Conservation (phyloP, 352 stramenopile genomes). For the Phytopythium kandeliae region DNA sequence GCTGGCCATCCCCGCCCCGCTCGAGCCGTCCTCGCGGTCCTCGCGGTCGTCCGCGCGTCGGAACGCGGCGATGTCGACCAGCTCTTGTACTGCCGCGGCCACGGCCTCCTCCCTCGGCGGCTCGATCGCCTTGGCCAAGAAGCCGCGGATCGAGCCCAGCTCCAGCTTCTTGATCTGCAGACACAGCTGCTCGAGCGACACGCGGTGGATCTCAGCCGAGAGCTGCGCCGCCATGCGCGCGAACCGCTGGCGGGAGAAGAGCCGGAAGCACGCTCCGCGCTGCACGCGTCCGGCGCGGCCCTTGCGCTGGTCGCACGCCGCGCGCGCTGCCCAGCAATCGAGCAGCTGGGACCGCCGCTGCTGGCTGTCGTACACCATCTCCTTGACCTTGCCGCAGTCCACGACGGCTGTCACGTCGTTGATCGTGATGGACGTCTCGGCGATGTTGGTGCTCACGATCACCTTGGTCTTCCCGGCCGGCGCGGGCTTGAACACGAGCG, state of each 20-base stretch:
- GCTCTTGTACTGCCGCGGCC: constrained; percentile 87
- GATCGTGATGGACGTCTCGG: constrained; percentile 89
- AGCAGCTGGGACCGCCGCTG: constrained; percentile 69
- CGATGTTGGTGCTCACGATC: constrained; percentile 86
- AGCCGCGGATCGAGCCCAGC: constrained; percentile 64
- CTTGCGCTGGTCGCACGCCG: constrained; percentile 78
- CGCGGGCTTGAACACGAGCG: constrained; percentile 62
- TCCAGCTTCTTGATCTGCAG: constrained; percentile 84
- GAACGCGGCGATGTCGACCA: constrained; percentile 89
- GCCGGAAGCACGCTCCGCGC: constrained; percentile 66
- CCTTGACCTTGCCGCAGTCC: constrained; percentile 83
- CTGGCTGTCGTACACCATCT: constrained; percentile 83
- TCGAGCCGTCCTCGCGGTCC: neutral
- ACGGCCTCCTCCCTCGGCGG: constrained; percentile 89
- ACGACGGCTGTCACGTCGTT: constrained; percentile 85
- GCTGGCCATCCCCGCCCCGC: too few species aligned
- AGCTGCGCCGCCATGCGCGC: constrained; percentile 58
- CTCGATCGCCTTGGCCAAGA: constrained; percentile 86
- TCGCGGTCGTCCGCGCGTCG: constrained; percentile 15
- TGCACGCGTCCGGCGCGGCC: constrained; percentile 79
- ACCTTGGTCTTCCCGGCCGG: constrained; percentile 73
- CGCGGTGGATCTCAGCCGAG: constrained; percentile 85
- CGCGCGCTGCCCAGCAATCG: constrained; percentile 77
- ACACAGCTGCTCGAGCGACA: constrained; percentile 82
- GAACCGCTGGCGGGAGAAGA: constrained; percentile 70